Evolutionary conservation across 2,329 filamentous ascomycete species (phyloP).

Genomic region (Neofusicoccum cordaticola): DNA sequence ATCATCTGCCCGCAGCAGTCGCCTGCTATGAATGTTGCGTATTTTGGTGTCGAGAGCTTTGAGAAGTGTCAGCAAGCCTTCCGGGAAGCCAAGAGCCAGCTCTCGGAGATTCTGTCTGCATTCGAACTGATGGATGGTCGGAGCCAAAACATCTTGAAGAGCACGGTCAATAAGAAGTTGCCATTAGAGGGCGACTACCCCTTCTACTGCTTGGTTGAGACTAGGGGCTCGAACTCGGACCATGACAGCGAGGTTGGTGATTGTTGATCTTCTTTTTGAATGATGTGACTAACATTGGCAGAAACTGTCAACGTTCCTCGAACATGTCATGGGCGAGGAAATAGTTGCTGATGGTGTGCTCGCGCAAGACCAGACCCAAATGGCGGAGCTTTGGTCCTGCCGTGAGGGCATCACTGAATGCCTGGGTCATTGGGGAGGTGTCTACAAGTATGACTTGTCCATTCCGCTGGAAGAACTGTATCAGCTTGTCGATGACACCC

Average conservation of each 20-base stretch:
- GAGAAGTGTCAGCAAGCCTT: constrained; percentile 86
- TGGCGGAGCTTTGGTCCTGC: constrained; percentile 82
- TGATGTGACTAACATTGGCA: constrained; percentile 31
- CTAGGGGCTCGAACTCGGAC: constrained; percentile 88
- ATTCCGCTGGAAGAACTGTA: constrained; percentile 89
- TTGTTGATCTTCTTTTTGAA: neutral
- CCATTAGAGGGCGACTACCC: constrained; percentile 82
- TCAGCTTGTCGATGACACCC: constrained; percentile 79
- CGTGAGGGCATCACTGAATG: constrained; percentile 90
- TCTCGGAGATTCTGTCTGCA: constrained; percentile 92
- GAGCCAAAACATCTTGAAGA: constrained; percentile 72
- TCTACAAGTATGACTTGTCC: constrained; percentile 98
- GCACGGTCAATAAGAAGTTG: constrained; percentile 71
- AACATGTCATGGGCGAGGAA: constrained; percentile 84
- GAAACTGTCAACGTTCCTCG: constrained; percentile 87
- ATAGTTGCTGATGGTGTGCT: constrained; percentile 87
- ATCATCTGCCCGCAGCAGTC: constrained; percentile 86
- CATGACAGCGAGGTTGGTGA: constrained; percentile 68
- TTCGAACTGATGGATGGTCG: constrained; percentile 95
- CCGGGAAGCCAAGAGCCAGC: constrained; percentile 80
- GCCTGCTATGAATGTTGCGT: constrained; percentile 88
- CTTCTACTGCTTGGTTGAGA: constrained; percentile 97
- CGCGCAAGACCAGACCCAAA: constrained; percentile 90
- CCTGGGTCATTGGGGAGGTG: constrained; percentile 84
- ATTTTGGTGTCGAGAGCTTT: constrained; percentile 86